phyloP scores from a whole-genome alignment of 2,329 filamentous ascomycete genomes.

The Pestalotiopsis sp. region DNA sequence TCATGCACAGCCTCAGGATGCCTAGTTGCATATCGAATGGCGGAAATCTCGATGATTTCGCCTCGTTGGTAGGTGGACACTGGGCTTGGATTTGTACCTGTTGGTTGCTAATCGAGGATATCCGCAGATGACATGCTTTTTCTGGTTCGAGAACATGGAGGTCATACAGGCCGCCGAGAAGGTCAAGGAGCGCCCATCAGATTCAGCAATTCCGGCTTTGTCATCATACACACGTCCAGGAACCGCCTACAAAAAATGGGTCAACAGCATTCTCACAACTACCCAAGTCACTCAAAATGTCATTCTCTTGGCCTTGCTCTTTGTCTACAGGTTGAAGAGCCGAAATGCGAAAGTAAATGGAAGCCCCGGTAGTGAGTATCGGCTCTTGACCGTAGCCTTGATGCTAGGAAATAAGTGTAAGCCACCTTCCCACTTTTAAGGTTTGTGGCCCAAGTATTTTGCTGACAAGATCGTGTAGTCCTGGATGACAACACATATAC shows the following conservation, averaged over 20 bases:
- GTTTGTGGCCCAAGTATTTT: background rate
- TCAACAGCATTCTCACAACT: conserved; percentile 84
- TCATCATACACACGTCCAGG: conserved; percentile 75
- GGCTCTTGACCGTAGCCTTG: conserved; percentile 87
- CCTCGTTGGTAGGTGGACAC: conserved; percentile 67
- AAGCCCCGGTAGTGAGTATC: conserved; percentile 89
- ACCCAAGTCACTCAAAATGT: conserved; percentile 98
- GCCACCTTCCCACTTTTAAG: conserved; percentile 28
- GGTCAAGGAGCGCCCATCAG: conserved; percentile 40
- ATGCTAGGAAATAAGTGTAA: conserved; percentile 98
- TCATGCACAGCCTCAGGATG: conserved; percentile 67
- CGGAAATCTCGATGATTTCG: conserved; percentile 80
- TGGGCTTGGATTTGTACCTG: background rate
- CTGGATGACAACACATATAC: conserved; percentile 99
- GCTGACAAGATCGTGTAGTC: conserved; percentile 49
- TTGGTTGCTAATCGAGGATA: conserved; percentile 20
- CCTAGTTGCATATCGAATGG: conserved; percentile 77
- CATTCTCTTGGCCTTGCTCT: conserved; percentile 84
- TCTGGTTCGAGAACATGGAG: conserved; percentile 94
- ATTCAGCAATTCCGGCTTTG: conserved; percentile 50
- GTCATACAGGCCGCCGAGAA: conserved; percentile 76
- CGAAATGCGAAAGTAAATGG: conserved; percentile 88
- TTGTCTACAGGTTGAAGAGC: conserved; percentile 91
- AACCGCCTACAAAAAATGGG: conserved; percentile 89
- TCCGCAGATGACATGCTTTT: conserved; percentile 84